Evolutionary conservation across 768 basidiomycete species (phyloP), one percentile per base, ranked within the genome.

Genomic region (Psilocybe subaeruginosa): DNA sequence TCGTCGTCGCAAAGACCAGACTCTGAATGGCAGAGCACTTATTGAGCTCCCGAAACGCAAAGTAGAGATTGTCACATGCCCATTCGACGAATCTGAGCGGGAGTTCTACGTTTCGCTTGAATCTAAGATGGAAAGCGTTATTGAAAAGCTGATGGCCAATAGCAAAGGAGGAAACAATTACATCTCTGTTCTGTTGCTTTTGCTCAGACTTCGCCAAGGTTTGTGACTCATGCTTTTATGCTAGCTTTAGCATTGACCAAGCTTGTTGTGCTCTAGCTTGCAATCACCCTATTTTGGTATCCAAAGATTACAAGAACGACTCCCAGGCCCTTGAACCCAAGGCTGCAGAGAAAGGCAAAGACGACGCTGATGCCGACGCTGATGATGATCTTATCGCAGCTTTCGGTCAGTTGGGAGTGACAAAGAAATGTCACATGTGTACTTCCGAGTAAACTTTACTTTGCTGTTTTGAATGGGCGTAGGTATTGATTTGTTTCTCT

Each of bases 171-270:
- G 85, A 17, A 83, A 82, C 64, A 85, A 80, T 49, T 92, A 93
- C 70, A 91, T 90, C 0, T 83, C 84, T 37, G 86, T 93, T 4
- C 77, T 93, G 66, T 77, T 90, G 14, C 71, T 92, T 33, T 80
- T 92, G 63, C 82, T 97, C 51, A 85, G 97, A 31, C 80, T 98
- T 50, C 88, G 97, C 30, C 97, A 99, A 84, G 93, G 96, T 91
- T 62, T 30, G 81, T 71, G 23, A 54, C 31, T 54, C 31, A 23
- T 31, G 51, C 59, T 29, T 53, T n/a, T 27, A 23, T 16, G n/a
- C n/a, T 30, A 3, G 4, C 1, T 50, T 11, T 58, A 11, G 3
- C 23, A 31, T 37, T 60, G 8, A 47, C 30, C 29, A 11, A 9
- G 2, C 8, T 33, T 64, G 19, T 56, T 48, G 19, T 27, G 49